Evolutionary conservation across 129 eudicot species (phyloP).

Genomic region (Flaveria brownii): DNA sequence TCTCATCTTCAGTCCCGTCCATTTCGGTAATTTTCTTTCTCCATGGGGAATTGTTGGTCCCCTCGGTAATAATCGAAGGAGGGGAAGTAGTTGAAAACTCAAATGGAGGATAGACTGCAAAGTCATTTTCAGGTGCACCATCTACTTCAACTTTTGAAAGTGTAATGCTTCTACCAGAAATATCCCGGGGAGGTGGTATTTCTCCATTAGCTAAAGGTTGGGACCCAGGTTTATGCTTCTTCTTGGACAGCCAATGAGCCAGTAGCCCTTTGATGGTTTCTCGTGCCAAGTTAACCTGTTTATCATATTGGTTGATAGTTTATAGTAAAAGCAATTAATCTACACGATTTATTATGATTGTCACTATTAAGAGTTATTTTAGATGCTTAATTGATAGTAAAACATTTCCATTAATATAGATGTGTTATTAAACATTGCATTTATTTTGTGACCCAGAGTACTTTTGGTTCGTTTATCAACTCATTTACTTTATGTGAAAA

Average conservation of each 20-base stretch:
- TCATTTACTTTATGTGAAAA: background rate
- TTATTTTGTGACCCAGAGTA: background rate
- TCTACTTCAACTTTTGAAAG: constrained; percentile 79
- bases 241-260: constrained; percentile 80
- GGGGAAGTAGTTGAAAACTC: constrained; percentile 77
- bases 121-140: constrained; percentile 72
- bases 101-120: constrained; percentile 84
- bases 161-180: constrained; percentile 54
- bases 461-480: background rate
- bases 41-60: constrained; percentile 94
- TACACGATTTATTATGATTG: background rate
- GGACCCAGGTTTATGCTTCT: constrained; percentile 75
- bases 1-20: constrained; percentile 92
- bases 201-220: constrained; percentile 60
- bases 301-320: constrained; percentile 12
- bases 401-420: background rate
- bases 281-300: constrained; percentile 89
- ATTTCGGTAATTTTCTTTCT: constrained; percentile 84
- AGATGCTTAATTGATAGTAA: background rate
- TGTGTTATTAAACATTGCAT: background rate
- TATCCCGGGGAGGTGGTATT: constrained; percentile 52
- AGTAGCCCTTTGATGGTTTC: constrained; percentile 96
- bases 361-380: background rate
- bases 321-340: constrained; percentile 13
- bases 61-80: constrained; percentile 98